phyloP scores from a whole-genome alignment of 2,329 filamentous ascomycete species.

The Monilinia aucupariae region DNA sequence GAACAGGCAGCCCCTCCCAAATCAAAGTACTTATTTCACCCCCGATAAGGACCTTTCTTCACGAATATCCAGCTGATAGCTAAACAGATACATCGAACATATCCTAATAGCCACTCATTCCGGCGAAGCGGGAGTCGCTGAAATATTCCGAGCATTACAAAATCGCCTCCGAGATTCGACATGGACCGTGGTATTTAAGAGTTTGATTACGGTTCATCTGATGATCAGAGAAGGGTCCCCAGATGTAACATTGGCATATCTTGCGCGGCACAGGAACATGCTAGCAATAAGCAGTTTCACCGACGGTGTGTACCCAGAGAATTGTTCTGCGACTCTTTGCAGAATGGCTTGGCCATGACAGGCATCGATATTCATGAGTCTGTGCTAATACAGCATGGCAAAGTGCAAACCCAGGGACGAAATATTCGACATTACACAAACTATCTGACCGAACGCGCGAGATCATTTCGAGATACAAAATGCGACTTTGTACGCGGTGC shows the following conservation, averaged over 20 bases:
- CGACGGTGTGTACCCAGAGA: constrained; percentile 60
- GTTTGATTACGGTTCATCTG: constrained; percentile 87
- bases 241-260: constrained; percentile 79
- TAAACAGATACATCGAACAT: constrained; percentile 65
- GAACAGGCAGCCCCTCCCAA: constrained; percentile 85
- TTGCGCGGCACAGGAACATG: constrained; percentile 75
- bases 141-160: constrained; percentile 90
- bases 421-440: constrained; percentile 90
- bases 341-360: constrained; percentile 20
- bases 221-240: constrained; percentile 95
- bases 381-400: constrained; percentile 37
- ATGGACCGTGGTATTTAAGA: constrained; percentile 99
- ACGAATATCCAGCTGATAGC: constrained; percentile 21
- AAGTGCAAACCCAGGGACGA: constrained; percentile 88
- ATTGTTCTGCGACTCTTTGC: constrained; percentile 7
- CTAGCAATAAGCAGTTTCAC: constrained; percentile 87
- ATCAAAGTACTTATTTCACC: constrained; percentile 66
- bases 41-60: neutral
- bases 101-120: constrained; percentile 93
- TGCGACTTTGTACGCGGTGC: constrained; percentile 84
- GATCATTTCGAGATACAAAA: constrained; percentile 76
- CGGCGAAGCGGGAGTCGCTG: constrained; percentile 88
- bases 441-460: constrained; percentile 77
- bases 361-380: constrained; percentile 23
- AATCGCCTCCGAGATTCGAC: constrained; percentile 87